Conservation (phyloP, 2,329 filamentous ascomycete species). For the Fusarium duplospermum region DNA sequence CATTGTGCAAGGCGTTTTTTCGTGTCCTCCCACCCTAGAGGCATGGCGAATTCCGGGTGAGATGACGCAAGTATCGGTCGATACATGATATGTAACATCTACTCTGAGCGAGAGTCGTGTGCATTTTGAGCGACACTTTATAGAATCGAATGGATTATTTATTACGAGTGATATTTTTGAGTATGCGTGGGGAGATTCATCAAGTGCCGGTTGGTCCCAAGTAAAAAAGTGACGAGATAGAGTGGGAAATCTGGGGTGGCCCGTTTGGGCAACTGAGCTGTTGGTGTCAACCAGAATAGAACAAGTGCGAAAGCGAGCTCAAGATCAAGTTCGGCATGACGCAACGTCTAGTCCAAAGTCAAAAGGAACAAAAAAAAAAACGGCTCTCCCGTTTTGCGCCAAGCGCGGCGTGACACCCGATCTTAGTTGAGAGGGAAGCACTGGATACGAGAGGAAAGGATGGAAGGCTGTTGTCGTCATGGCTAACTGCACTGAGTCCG, state of each 20-base stretch:
- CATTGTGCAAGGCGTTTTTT: constrained; percentile 8
- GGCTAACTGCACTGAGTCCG: too few relatives aligned
- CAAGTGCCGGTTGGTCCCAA: not conserved
- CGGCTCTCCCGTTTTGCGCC: not conserved
- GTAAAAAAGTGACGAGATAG: not conserved
- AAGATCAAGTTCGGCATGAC: constrained; percentile 13
- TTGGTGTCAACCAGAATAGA: not conserved
- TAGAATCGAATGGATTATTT: not conserved
- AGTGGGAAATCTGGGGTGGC: not conserved
- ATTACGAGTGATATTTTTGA: not conserved
- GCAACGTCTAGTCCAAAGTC: constrained; percentile 5
- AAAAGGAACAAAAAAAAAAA: not conserved
- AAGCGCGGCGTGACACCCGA: not conserved
- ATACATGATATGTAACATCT: not conserved
- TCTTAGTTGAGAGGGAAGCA: not conserved
- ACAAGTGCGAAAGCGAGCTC: not conserved
- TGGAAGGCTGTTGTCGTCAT: not conserved
- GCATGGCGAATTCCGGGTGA: not conserved
- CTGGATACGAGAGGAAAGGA: not conserved
- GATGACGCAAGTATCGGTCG: constrained; percentile 9
- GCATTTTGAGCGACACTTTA: not conserved
- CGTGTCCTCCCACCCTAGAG: not conserved
- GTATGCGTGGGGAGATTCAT: not conserved
- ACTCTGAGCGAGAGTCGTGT: not conserved
- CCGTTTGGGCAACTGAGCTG: not conserved